Base-by-base conservation (phyloP, 2,329 filamentous ascomycete species). In the Aciculosporium take region DNA sequence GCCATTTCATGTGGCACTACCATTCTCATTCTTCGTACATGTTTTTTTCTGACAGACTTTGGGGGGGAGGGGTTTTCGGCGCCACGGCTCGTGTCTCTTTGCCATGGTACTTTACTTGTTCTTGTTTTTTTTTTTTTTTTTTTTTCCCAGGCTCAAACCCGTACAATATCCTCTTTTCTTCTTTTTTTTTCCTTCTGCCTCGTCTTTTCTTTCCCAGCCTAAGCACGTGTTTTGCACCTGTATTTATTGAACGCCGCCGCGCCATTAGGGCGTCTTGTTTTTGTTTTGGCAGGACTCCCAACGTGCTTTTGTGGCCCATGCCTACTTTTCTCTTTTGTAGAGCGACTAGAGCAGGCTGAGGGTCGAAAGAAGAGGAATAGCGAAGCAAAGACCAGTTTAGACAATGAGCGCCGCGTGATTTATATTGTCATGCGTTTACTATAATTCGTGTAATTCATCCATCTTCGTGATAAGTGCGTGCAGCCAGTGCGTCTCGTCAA, bases 401-500 rank as follows among this genome's bases (percentile, higher is more conserved):
- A n/a, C n/a, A n/a, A n/a, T n/a, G n/a, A n/a, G n/a, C n/a, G n/a
- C n/a, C n/a, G n/a, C n/a, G n/a, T n/a, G n/a, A n/a, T n/a, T n/a
- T n/a, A n/a, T n/a, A 9, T 6, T 25, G 24, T 23, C 18, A 9
- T 24, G 12, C 3, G 21, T n/a, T 13, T 37, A 41, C 37, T 47
- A 21, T 48, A 45, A 48, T 48, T 43, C 45, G 51, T 56, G 49
- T 51, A 51, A 46, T 48, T 55, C 49, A 43, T 55, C 39, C 48
- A 49, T 48, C 41, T 55, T 57, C 53, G 50, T 58, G 46, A 53
- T 50, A 50, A 13, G 28, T 25, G 21, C n/a, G 13, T n/a, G n/a
- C n/a, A n/a, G n/a, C n/a, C n/a, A n/a, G n/a, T n/a, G n/a, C n/a
- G n/a, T n/a, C n/a, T n/a, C n/a, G n/a, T n/a, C n/a, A n/a, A n/a